Percentiles rank a stretch among this genome's conserved stretches.
phyloP scores from a whole-genome alignment of 1,139 yeast genomes.

The Hansenula anomala region DNA sequence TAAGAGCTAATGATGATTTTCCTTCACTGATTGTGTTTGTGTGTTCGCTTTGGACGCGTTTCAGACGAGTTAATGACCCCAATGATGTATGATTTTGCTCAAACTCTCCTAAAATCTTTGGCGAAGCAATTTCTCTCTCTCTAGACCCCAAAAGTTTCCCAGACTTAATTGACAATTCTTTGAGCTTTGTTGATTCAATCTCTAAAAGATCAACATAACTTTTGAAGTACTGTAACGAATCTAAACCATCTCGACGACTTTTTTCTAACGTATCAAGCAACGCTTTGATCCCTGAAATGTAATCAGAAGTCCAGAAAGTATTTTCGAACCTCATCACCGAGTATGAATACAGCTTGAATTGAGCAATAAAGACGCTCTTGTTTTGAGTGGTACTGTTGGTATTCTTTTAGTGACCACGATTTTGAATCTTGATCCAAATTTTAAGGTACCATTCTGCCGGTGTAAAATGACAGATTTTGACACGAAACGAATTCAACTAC shows the following conservation, averaged over 20 bases:
- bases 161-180: not conserved
- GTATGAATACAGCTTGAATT: too few species aligned
- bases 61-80: slow-evolving; percentile 6
- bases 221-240: slow-evolving; percentile 13
- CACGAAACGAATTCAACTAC: not conserved
- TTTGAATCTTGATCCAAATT: too few species aligned
- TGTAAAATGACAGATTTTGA: not conserved
- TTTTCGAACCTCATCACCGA: slow-evolving; percentile 8
- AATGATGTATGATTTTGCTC: not conserved
- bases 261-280: slow-evolving; percentile 15
- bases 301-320: slow-evolving; percentile 26
- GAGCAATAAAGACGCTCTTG: too few species aligned
- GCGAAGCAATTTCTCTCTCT: not conserved
- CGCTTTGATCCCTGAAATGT: slow-evolving; percentile 23
- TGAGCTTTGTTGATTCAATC: slow-evolving; percentile 8
- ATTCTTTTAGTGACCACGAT: too few species aligned
- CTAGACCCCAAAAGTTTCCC: too few species aligned
- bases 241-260: slow-evolving; percentile 16
- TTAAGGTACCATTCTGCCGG: too few species aligned
- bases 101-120: slow-evolving; percentile 1
- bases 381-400: too few species aligned
- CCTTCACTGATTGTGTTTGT: slow-evolving; percentile 3
- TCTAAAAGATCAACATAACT: slow-evolving; percentile 13
- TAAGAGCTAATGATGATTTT: slow-evolving; percentile 5
- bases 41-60: slow-evolving; percentile 5